Evolutionary conservation across 495 filamentous ascomycete species (phyloP), one percentile per base, ranked within the genome.

Genomic region (Pyrenopolyporus hunteri): DNA sequence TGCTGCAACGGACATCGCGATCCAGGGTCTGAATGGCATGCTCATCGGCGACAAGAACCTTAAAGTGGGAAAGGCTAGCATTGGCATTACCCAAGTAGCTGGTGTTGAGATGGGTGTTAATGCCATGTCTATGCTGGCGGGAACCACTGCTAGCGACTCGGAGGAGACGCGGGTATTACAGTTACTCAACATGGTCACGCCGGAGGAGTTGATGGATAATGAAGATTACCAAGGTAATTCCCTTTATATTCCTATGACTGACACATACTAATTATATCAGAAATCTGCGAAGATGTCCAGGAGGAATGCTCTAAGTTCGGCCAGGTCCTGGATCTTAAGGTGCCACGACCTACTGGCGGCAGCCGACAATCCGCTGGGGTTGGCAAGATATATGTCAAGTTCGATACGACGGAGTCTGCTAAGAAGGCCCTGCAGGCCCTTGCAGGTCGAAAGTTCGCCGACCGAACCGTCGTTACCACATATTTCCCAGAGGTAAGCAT

Each of bases 101-200:
- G 91, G 92, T 36, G 79, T 94, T 13, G 94, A 98, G 65, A 93
- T 97, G 88, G 88, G 93, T 20, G 93, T 98, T 58, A 97, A 96
- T 61, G 95, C 93, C 59, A 98, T 99, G 91, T 94, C 92, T 23
- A 93, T 98, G 90, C 92, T 99, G 69, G 94, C 94, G 26, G 92
- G 93, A 37, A 97, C 93, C 29, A 93, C 90, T 6, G 66, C 66
- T 26, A 80, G 82, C 36, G 88, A 92, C 57, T 71, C 89, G 31
- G 90, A 93, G 56, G 84, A 84, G 37, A 85, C 87, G 52, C 84
- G 92, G 37, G 93, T 99, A 10, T 68, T 99, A 57, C 91, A 96
- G 74, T 76, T 99, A 37, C 78, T 98, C 64, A 99, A 99, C 76
- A 98, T 98, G 94, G 93, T 98, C 19, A 99, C 94, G 0, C 81